These are phyloP conservation scores for Artemisia princeps DNA, from an alignment of 140 eudicot genomes.

Conservation along the genomic window DNA sequence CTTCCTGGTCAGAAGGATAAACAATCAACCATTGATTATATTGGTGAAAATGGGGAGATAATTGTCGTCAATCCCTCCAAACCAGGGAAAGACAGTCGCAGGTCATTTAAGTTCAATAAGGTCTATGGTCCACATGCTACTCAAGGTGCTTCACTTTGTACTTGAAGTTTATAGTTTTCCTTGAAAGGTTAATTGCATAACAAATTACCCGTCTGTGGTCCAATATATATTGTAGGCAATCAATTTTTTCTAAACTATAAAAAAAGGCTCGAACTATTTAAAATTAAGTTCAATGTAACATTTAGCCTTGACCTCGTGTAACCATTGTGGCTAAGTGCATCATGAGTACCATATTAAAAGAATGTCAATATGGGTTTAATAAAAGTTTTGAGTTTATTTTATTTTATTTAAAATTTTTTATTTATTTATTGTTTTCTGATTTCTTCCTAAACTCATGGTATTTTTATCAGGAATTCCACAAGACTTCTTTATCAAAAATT, in stretches of 20 bases:
- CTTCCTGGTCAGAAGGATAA: constrained; percentile 61
- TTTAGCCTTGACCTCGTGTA: too few species aligned
- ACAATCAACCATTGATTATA: constrained; percentile 50
- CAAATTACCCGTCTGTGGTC: too few species aligned
- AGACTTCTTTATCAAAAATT: neutral
- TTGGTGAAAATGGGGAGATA: constrained; percentile 82
- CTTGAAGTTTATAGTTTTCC: constrained; percentile 3
- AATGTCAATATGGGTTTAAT: too few species aligned
- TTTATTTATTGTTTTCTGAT: too few species aligned
- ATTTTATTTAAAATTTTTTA: too few species aligned
- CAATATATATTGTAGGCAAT: too few species aligned
- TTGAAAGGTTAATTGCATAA: neutral
- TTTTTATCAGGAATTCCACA: neutral
- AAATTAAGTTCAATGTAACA: too few species aligned
- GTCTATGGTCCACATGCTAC: constrained; percentile 78
- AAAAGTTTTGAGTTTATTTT: too few species aligned
- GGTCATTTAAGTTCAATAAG: constrained; percentile 78
- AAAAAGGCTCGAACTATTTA: too few species aligned
- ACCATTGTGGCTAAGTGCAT: too few species aligned
- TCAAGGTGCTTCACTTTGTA: constrained; percentile 56
- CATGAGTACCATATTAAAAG: too few species aligned
- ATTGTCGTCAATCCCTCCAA: constrained; percentile 63
- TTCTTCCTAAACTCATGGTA: neutral
- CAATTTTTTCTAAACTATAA: too few species aligned
- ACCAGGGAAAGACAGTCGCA: constrained; percentile 71